Base-by-base conservation (phyloP, 768 basidiomycete genomes). In the Lentinula detonsa region DNA sequence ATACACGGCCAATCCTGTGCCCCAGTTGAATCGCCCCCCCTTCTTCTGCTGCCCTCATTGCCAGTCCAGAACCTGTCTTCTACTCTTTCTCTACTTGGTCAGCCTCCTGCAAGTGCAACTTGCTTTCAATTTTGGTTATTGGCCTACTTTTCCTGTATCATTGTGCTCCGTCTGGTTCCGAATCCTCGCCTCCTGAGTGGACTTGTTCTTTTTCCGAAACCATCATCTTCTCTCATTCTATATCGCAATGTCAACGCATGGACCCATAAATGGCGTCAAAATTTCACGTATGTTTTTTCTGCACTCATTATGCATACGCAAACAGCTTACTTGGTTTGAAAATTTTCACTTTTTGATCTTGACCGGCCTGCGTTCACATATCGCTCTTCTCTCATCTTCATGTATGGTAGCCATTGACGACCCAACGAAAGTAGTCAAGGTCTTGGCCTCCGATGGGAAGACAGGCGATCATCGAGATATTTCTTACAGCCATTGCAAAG, bases 401-500 rank as follows among this genome's bases (percentile, higher is more conserved):
- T 23, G 21, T 43, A 66, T 46, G 66, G 58, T 67, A 90, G 87
- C 86, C 72, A 85, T 90, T 77, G 97, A 98, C 79, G 96, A 99
- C 79, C 94, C 96, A n/a, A 85, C 89, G 75, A 92, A 92, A 78
- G 84, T 97, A 70, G 89, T 96, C 79, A 94, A 92, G 74, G 97
- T 99, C 69, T 81, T 91, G 72, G 96, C 95, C 61, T 92, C 90
- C 64, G 91, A 95, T 69, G 97, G 97, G 76, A 98, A 95, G 85
- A 78, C 88, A 5, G 94, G 92, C 68, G 90, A 91, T 54, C 88
- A 90, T 64, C 82, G 83, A 69, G 90, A 95, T 67, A 86, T 98
- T 69, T 84, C 88, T 52, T 99, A 99, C 79, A 97, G 92, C 67
- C 95, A 92, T 74, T 96, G 91, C 83, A 98, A 97, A 78, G 93